These are phyloP conservation scores for Trichocladium antarcticum DNA, from an alignment of 495 filamentous ascomycete genomes.

Conservation along the genomic window DNA sequence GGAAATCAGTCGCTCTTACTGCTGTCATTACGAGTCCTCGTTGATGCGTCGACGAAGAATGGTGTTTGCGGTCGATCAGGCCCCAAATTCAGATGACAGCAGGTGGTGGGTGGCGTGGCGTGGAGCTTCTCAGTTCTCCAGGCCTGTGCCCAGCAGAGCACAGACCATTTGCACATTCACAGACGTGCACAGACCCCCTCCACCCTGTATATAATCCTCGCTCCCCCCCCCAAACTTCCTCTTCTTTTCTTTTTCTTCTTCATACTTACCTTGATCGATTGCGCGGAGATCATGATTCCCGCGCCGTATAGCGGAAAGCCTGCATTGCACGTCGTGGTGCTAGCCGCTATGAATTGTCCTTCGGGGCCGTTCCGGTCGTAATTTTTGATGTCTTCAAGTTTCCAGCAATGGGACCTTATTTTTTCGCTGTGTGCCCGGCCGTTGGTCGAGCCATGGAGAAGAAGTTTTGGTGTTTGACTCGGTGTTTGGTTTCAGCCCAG, in stretches of 20 bases:
- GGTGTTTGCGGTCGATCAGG: too few relatives aligned
- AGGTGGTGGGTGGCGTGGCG: too few relatives aligned
- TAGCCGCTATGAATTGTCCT: constrained; percentile 17
- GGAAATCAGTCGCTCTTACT: too few relatives aligned
- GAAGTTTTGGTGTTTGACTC: not conserved
- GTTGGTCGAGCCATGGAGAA: constrained; percentile 14
- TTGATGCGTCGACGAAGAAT: too few relatives aligned
- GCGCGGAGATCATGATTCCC: constrained; percentile 13
- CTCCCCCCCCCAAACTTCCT: constrained; percentile 2
- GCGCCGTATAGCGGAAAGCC: constrained; percentile 15
- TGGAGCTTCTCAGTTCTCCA: not conserved
- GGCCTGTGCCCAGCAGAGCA: not conserved
- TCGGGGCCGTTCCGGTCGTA: constrained; percentile 20
- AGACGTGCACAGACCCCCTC: constrained; percentile 9
- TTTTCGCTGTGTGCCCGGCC: constrained; percentile 17
- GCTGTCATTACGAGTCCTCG: too few relatives aligned
- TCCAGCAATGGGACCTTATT: constrained; percentile 1
- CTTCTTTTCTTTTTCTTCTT: constrained; percentile 17
- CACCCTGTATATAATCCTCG: constrained; percentile 1
- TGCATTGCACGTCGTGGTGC: constrained; percentile 21
- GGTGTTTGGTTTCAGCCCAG: too few relatives aligned
- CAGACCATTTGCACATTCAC: constrained; percentile 2
- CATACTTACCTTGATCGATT: constrained; percentile 22
- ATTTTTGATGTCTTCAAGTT: constrained; percentile 16
- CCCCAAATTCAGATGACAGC: too few relatives aligned